Percentiles rank a stretch among this genome's conserved stretches.
These are phyloP conservation scores for Umbellularia californica DNA, from an alignment of 164 flowering plant genomes.

Conservation along the genomic window DNA sequence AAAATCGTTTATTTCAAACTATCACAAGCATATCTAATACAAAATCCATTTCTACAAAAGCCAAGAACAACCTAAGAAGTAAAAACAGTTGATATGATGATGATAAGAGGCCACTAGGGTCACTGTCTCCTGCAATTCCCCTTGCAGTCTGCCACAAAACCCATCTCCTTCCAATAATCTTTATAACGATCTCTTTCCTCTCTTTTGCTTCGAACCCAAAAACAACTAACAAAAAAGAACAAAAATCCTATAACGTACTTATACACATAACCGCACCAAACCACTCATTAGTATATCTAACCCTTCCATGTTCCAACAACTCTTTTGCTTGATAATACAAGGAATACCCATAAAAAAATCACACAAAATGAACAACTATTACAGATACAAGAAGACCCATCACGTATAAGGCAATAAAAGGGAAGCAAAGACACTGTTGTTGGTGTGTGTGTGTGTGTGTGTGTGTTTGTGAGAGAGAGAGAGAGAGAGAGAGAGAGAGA, in stretches of 20 bases:
- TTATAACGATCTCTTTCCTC: conserved; percentile 8
- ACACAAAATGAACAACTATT: conserved; percentile 3
- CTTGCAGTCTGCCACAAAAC: conserved; percentile 7
- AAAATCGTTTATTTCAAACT: conserved; percentile 6
- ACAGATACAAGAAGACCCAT: not conserved
- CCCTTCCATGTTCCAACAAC: conserved; percentile 8
- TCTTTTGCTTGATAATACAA: conserved; percentile 9
- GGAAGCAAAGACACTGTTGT: not conserved
- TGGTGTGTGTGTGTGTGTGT: too few species aligned
- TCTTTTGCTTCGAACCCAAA: conserved; percentile 10
- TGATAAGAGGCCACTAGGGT: conserved; percentile 5
- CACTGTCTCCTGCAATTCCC: conserved; percentile 8
- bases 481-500: conserved; percentile 12
- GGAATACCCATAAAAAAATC: conserved; percentile 8
- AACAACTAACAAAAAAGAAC: not conserved
- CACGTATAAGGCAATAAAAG: not conserved
- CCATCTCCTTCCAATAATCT: conserved; percentile 11
- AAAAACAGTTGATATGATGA: conserved; percentile 5
- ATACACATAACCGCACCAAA: not conserved
- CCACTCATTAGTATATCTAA: not conserved
- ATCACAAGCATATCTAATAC: not conserved
- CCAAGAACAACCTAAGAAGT: conserved; percentile 5
- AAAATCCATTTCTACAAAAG: conserved; percentile 16
- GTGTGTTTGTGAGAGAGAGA: conserved; percentile 14
- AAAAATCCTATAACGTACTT: not conserved